Conservation (phyloP, 345 rosid species). For the Sapria himalayana region DNA sequence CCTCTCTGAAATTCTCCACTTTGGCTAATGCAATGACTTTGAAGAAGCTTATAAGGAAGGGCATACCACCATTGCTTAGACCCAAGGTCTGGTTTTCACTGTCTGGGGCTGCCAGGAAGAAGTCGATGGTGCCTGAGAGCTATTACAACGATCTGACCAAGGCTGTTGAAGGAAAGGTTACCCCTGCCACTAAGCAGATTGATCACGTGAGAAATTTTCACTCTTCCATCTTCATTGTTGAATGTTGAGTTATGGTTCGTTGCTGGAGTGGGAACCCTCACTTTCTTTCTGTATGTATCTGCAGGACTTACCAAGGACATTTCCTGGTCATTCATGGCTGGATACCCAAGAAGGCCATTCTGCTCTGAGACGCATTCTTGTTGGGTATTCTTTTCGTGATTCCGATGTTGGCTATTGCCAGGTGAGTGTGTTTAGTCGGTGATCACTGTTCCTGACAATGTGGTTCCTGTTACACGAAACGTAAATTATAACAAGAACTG, state of each 20-base stretch:
- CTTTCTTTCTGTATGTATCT: conserved; percentile 7
- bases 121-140: conserved; percentile 92
- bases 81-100: conserved; percentile 98
- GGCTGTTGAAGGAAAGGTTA: conserved; percentile 88
- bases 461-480: too few relatives aligned
- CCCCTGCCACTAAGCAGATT: conserved; percentile 85
- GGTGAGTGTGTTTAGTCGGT: too few relatives aligned
- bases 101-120: conserved; percentile 99
- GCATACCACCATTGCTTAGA: conserved; percentile 87
- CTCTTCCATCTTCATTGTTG: background rate
- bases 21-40: conserved; percentile 68
- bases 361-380: conserved; percentile 78
- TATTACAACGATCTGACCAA: conserved; percentile 65
- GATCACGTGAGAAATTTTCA: conserved; percentile 63
- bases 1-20: conserved; percentile 63
- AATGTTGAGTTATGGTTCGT: background rate
- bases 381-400: conserved; percentile 90
- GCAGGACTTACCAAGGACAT: conserved; percentile 93
- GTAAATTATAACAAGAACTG: background rate
- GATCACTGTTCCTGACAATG: too few relatives aligned
- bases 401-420: conserved; percentile 99
- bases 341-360: conserved; percentile 98
- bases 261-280: background rate
- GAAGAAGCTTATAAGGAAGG: conserved; percentile 85
- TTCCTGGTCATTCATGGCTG: conserved; percentile 99